Conservation (phyloP, 768 basidiomycete species). For the Suillus bovinus region DNA sequence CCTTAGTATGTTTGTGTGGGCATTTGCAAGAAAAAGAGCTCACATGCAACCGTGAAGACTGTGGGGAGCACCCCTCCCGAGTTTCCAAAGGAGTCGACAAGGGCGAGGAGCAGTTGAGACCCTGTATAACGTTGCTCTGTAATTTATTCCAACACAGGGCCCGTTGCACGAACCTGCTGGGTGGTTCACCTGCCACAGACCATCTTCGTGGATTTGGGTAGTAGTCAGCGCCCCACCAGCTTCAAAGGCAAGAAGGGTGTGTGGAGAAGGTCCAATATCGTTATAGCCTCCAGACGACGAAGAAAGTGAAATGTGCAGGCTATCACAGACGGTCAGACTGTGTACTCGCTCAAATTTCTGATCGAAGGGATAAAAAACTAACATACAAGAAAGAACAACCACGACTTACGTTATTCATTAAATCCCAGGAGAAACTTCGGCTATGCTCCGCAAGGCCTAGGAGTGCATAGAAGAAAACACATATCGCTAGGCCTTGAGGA, state of each 20-base stretch:
- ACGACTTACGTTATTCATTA: constrained; percentile 3
- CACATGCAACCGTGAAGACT: constrained; percentile 40
- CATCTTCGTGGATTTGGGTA: constrained; percentile 28
- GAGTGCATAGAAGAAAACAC: neutral
- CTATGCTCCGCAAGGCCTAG: neutral
- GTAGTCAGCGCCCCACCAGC: constrained; percentile 37
- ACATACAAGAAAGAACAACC: neutral
- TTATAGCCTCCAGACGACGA: neutral
- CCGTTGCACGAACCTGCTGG: constrained; percentile 36
- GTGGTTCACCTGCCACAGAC: constrained; percentile 42
- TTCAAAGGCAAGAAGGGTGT: constrained; percentile 44
- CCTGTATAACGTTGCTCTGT: constrained; percentile 30
- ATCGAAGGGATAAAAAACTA: neutral
- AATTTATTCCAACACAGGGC: neutral
- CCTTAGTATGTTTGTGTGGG: neutral
- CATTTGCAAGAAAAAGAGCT: neutral
- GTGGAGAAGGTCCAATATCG: constrained; percentile 33
- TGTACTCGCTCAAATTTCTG: constrained; percentile 1
- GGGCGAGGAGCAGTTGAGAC: constrained; percentile 41
- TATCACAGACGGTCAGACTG: constrained; percentile 19
- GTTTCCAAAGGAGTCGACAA: constrained; percentile 45
- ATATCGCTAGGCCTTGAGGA: constrained; percentile 9
- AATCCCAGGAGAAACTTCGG: constrained; percentile 9
- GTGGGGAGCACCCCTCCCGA: constrained; percentile 41
- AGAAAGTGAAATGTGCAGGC: constrained; percentile 12